Evolutionary conservation across 257 asterid genomes (phyloP).

Genomic region (Apocynum venetum): DNA sequence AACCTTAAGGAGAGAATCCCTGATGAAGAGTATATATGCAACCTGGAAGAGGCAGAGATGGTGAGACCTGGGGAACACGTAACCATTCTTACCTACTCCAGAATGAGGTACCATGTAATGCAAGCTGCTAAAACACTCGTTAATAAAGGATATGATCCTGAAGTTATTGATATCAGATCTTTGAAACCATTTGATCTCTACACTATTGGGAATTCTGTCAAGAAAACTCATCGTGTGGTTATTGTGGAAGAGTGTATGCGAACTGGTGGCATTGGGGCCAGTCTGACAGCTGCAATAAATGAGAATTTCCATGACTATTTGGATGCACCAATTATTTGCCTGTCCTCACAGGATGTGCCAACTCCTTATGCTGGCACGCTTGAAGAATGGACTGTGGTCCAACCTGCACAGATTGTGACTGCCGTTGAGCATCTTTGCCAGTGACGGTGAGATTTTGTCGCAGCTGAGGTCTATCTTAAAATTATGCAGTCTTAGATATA

Average conservation of each 20-base stretch:
- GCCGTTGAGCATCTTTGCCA: slow-evolving; percentile 56
- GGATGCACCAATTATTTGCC: slow-evolving; percentile 48
- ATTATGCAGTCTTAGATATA: slow-evolving; percentile 7
- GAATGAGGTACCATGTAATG: slow-evolving; percentile 65
- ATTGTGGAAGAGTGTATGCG: slow-evolving; percentile 61
- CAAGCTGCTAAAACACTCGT: slow-evolving; percentile 55
- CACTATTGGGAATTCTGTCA: slow-evolving; percentile 50
- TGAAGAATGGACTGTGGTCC: slow-evolving; percentile 57
- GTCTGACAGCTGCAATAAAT: slow-evolving; percentile 50
- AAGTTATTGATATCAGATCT: slow-evolving; percentile 54
- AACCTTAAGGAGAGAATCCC: slow-evolving; percentile 56
- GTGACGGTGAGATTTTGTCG: slow-evolving; percentile 16
- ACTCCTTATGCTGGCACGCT: slow-evolving; percentile 52
- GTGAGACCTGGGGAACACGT: slow-evolving; percentile 54
- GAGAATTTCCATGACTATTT: slow-evolving; percentile 52
- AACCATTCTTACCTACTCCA: slow-evolving; percentile 46
- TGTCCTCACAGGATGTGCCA: slow-evolving; percentile 56
- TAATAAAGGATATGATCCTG: slow-evolving; percentile 54
- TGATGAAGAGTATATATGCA: slow-evolving; percentile 45
- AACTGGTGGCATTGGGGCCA: slow-evolving; percentile 57
- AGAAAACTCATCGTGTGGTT: slow-evolving; percentile 52
- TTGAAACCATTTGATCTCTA: slow-evolving; percentile 54
- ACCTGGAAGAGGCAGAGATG: slow-evolving; percentile 60
- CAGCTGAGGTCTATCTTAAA: slow-evolving; percentile 12
- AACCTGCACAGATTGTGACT: slow-evolving; percentile 48